phyloP scores from a whole-genome alignment of 2,329 filamentous ascomycete genomes.

The Clonostachys chloroleuca region DNA sequence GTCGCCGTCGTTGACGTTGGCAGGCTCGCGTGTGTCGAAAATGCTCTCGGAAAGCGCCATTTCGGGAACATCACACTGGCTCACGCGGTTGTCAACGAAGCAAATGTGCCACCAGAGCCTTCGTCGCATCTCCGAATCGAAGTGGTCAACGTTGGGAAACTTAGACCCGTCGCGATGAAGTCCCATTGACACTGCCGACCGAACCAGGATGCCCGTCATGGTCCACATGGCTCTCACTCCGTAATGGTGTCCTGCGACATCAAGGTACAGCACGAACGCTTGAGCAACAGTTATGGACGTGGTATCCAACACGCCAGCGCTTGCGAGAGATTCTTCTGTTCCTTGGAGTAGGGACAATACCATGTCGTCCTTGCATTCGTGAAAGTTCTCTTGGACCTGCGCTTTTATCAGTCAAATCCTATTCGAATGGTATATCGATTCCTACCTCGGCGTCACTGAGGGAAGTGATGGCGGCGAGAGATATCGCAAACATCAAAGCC shows the following conservation, averaged over 20 bases:
- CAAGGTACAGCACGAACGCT: slow-evolving; percentile 46
- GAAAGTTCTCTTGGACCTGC: slow-evolving; percentile 5
- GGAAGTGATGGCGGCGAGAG: slow-evolving; percentile 15
- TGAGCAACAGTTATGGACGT: slow-evolving; percentile 55
- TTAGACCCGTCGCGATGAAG: slow-evolving; percentile 57
- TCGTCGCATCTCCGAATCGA: slow-evolving; percentile 62
- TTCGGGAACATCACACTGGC: slow-evolving; percentile 51
- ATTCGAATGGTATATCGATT: slow-evolving; percentile 1
- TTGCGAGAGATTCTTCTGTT: slow-evolving; percentile 13
- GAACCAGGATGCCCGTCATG: slow-evolving; percentile 52
- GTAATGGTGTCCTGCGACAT: slow-evolving; percentile 40
- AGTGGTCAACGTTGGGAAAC: slow-evolving; percentile 47
- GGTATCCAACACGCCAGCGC: slow-evolving; percentile 47
- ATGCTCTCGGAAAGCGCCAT: slow-evolving; percentile 38
- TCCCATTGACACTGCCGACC: slow-evolving; percentile 63
- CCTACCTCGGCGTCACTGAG: slow-evolving; percentile 11
- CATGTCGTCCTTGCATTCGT: slow-evolving; percentile 6
- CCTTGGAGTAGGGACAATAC: slow-evolving; percentile 11
- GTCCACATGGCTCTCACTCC: slow-evolving; percentile 54
- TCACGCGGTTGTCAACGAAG: slow-evolving; percentile 50
- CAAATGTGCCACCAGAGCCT: slow-evolving; percentile 64
- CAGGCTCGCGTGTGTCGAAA: slow-evolving; percentile 35
- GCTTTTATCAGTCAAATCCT: background rate
- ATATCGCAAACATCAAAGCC: slow-evolving; percentile 16
- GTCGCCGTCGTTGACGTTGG: slow-evolving; percentile 41